Evolutionary conservation across 345 rosid species (phyloP).

Genomic region (Rhodamnia rubescens): DNA sequence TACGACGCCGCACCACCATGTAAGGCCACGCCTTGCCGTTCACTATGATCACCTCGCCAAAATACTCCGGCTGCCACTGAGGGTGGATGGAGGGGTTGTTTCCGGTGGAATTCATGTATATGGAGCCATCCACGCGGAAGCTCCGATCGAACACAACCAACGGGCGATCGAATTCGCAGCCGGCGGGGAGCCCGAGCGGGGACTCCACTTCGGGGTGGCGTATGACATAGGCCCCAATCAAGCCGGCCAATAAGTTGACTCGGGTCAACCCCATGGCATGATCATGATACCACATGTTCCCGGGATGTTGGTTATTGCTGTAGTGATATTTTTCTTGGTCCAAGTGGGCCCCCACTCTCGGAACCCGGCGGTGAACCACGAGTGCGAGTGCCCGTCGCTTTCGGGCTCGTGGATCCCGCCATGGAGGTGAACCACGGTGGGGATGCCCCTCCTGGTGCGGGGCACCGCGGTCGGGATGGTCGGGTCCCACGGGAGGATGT

Average conservation of each 20-base stretch:
- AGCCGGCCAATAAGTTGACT: conserved; percentile 77
- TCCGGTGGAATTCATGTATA: conserved; percentile 83
- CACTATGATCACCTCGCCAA: conserved; percentile 67
- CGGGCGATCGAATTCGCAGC: conserved; percentile 47
- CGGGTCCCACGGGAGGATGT: conserved; percentile 89
- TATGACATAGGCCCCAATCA: conserved; percentile 65
- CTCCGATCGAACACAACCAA: conserved; percentile 70
- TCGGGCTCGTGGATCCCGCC: conserved; percentile 66
- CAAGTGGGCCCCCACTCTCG: conserved; percentile 48
- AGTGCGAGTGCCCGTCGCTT: conserved; percentile 64
- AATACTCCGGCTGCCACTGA: conserved; percentile 96
- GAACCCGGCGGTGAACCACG: conserved; percentile 82
- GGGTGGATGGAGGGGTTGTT: conserved; percentile 84
- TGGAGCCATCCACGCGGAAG: conserved; percentile 51
- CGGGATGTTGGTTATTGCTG: conserved; percentile 66
- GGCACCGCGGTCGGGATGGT: conserved; percentile 68
- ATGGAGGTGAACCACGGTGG: conserved; percentile 95
- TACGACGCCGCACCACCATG: conserved; percentile 58
- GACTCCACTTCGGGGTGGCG: conserved; percentile 44
- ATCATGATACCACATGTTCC: conserved; percentile 92
- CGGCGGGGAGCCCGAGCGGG: conserved; percentile 45
- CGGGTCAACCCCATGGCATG: conserved; percentile 88
- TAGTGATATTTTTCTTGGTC: conserved; percentile 50
- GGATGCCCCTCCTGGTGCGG: conserved; percentile 34
- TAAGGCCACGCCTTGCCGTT: conserved; percentile 94